A percentile compares a stretch with the other conserved stretches of the same genome.
Conservation (phyloP, 164 flowering plant genomes). For the Vitis cinerea region DNA sequence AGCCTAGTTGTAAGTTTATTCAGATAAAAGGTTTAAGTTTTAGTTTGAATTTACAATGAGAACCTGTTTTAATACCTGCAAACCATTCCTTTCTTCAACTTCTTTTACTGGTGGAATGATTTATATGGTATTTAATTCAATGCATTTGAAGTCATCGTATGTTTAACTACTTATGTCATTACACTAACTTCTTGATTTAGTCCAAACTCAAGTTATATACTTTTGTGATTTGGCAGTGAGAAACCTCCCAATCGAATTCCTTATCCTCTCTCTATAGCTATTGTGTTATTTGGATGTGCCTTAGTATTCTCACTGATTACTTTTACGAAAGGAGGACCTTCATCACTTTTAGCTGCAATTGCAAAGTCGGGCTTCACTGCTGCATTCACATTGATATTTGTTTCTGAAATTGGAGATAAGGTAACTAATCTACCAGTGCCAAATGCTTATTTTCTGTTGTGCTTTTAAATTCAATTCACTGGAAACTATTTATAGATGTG, state of each 20-base stretch:
- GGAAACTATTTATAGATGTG: too few relatives aligned
- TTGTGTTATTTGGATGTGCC: constrained; percentile 69
- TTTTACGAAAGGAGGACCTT: constrained; percentile 71
- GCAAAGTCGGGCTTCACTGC: constrained; percentile 98
- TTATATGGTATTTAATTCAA: background rate
- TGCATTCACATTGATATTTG: constrained; percentile 90
- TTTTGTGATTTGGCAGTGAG: constrained; percentile 47
- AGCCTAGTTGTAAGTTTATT: too few relatives aligned
- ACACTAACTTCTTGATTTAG: background rate
- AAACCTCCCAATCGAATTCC: constrained; percentile 51
- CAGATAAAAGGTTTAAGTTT: too few relatives aligned
- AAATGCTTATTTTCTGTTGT: background rate
- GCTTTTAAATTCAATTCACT: too few relatives aligned
- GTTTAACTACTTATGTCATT: background rate
- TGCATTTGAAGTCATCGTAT: background rate
- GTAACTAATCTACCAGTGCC: constrained; percentile 27
- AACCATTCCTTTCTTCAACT: background rate
- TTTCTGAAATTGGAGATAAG: constrained; percentile 99
- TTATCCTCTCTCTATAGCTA: constrained; percentile 58
- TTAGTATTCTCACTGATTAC: constrained; percentile 59
- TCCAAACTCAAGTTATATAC: constrained; percentile 11
- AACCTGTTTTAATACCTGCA: too few relatives aligned
- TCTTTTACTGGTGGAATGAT: background rate
- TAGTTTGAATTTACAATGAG: too few relatives aligned
- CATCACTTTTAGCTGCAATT: constrained; percentile 68